A percentile compares a stretch with the other conserved stretches of the same genome.
phyloP scores from a whole-genome alignment of 1,139 yeast species.

The Hyphopichia khmerensis region DNA sequence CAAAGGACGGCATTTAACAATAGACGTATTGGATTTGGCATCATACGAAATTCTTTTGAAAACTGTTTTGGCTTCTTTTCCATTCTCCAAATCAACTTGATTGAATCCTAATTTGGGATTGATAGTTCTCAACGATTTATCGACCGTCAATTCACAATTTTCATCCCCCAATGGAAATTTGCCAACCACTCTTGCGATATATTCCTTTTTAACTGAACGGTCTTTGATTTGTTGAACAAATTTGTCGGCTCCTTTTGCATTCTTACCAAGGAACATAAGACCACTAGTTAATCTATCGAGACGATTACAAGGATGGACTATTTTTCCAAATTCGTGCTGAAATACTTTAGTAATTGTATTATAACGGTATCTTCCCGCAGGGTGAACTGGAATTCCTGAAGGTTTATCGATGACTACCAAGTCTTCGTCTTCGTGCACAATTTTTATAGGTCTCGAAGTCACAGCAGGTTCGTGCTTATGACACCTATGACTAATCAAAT shows the following conservation, averaged over 20 bases:
- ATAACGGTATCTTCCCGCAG: conserved; percentile 88
- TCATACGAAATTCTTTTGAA: conserved; percentile 63
- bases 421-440: conserved; percentile 78
- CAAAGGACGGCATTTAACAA: conserved; percentile 79
- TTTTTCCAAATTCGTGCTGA: conserved; percentile 60
- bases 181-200: conserved; percentile 85
- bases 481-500: conserved; percentile 74
- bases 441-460: conserved; percentile 62
- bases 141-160: conserved; percentile 48
- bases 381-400: conserved; percentile 93
- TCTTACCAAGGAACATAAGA: conserved; percentile 87
- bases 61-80: conserved; percentile 62
- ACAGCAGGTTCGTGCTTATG: conserved; percentile 95
- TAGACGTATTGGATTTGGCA: conserved; percentile 54
- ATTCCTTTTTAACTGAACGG: conserved; percentile 75
- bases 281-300: conserved; percentile 93
- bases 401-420: conserved; percentile 90
- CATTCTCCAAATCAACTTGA: conserved; percentile 58
- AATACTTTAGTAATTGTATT: conserved; percentile 85
- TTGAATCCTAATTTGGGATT: conserved; percentile 82
- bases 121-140: conserved; percentile 67
- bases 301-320: conserved; percentile 87
- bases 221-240: conserved; percentile 75
- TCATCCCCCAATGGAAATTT: conserved; percentile 58
- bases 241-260: conserved; percentile 73